Percentiles rank a stretch among this genome's conserved stretches.
Evolutionary conservation across 441 rosid genomes (phyloP).

Genomic region (Euphorbia corollata): DNA sequence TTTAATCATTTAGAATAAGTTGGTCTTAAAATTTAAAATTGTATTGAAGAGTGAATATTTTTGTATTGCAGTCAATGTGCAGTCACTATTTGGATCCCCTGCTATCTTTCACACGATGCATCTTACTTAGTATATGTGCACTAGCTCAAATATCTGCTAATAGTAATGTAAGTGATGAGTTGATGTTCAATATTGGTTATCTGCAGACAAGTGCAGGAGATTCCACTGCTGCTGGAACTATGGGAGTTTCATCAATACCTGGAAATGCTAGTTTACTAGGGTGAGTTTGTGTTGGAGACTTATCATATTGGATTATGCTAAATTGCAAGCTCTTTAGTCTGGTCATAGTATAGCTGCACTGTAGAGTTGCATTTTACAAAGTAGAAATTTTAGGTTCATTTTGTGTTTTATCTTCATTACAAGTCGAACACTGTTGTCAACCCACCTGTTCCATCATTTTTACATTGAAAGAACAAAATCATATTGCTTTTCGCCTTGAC

Average conservation of each 20-base stretch:
- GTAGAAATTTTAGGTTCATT: not conserved
- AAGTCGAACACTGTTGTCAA: not conserved
- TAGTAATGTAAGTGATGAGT: too few species aligned
- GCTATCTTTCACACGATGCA: conserved; percentile 95
- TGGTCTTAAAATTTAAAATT: not conserved
- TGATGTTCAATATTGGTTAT: conserved; percentile 5
- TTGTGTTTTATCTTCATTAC: not conserved
- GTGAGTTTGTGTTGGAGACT: conserved; percentile 37
- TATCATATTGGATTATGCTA: not conserved
- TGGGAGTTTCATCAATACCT: conserved; percentile 64
- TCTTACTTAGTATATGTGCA: conserved; percentile 5
- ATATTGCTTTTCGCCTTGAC: not conserved
- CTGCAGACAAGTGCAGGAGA: conserved; percentile 61
- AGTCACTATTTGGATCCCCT: conserved; percentile 92
- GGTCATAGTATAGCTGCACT: not conserved
- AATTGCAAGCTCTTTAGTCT: not conserved
- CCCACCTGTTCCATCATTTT: not conserved
- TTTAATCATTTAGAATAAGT: not conserved
- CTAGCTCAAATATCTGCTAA: not conserved
- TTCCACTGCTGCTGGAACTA: conserved; percentile 31
- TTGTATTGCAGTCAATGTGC: conserved; percentile 78
- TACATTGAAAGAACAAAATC: not conserved
- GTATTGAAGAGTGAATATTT: conserved; percentile 20
- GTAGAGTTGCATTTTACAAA: not conserved
- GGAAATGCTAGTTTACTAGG: conserved; percentile 90